Percentiles rank a stretch among this genome's conserved stretches.
phyloP scores from a whole-genome alignment of 2,329 filamentous ascomycete species.

The Sporothrix variecibatus region DNA sequence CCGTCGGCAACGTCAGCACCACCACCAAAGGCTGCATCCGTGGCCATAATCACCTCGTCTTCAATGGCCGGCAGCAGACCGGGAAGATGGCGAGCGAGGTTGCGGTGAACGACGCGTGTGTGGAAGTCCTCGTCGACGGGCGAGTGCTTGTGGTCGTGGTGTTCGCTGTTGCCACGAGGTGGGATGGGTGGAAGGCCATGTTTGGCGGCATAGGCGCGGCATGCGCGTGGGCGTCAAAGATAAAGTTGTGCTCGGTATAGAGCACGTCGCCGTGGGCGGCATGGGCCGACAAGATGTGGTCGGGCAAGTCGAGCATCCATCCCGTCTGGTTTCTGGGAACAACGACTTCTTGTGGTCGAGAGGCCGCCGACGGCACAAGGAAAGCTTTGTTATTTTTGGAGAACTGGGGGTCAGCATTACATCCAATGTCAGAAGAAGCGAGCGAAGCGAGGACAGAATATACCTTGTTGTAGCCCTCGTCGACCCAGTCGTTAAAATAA shows the following conservation, averaged over 20 bases:
- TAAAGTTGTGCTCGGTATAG: constrained; percentile 47
- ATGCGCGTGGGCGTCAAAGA: constrained; percentile 39
- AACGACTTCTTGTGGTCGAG: constrained; percentile 47
- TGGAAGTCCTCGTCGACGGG: constrained; percentile 41
- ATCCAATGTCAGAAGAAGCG: background rate
- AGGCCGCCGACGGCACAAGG: constrained; percentile 45
- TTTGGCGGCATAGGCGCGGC: background rate
- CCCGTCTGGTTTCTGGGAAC: constrained; percentile 46
- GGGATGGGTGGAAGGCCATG: constrained; percentile 7
- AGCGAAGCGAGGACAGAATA: background rate
- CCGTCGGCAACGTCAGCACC: constrained; percentile 22
- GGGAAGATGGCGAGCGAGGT: constrained; percentile 45
- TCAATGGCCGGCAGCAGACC: constrained; percentile 45
- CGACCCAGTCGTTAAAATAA: constrained; percentile 44
- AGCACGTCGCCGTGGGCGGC: constrained; percentile 50
- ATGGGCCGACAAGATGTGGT: constrained; percentile 44
- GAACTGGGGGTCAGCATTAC: constrained; percentile 37
- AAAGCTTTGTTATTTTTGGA: constrained; percentile 46
- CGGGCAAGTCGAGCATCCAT: constrained; percentile 53
- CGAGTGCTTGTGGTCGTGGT: background rate
- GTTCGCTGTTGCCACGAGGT: background rate
- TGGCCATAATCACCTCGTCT: constrained; percentile 43
- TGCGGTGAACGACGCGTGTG: constrained; percentile 47
- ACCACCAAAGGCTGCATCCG: constrained; percentile 39
- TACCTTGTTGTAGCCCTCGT: constrained; percentile 48